Base-by-base conservation (phyloP, 2,329 filamentous ascomycete genomes). In the Verticillium zaregamsianum region DNA sequence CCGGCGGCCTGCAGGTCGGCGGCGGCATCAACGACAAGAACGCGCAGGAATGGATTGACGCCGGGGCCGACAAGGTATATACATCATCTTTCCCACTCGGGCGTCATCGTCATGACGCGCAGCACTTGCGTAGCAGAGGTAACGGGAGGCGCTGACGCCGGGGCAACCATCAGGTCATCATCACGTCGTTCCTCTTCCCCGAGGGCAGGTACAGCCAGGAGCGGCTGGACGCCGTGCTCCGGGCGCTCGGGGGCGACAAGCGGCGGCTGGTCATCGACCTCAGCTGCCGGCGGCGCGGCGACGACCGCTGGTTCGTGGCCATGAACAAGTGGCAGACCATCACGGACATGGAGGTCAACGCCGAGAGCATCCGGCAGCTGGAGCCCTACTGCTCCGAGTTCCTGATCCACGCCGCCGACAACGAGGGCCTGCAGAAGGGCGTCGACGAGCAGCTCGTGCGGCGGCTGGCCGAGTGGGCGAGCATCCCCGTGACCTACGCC, bases 311-410 rank as follows among this genome's bases (percentile, higher is more conserved):
- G 95, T 93, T 91, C 70, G 95, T 99, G n/a, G 94, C 95, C 61
- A 99, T 96, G 90, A 92, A 99, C 76, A 96, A 96, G 75, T 99
- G 95, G 95, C 95, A 98, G 81, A 97, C 92, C 1, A 89, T 98
- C 61, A 98, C 95, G 1, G 92, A 97, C 70, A 96, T 97, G 88
- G 92, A 97, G 73, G 87, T 99, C 66, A 94, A 89, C 66, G 39
- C 70, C 96, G 94, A 91, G 66, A 91, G 90, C 5, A 96, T 98
- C 70, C 81, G 83, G 61, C 79, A 86, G 49, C 84, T 98, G 28
- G 92, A 97, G 71, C 93, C 93, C 6, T 95, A 95, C 77, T 98
- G 95, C 79, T 92, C 91, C 65, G 95, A 99, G 75, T 98, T 99
- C 72, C 85, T 99, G 60, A 95, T 99, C 71, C 95, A 99, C 74